phyloP scores from a whole-genome alignment of 106 monocot species.

The Hemerocallis citrina region DNA sequence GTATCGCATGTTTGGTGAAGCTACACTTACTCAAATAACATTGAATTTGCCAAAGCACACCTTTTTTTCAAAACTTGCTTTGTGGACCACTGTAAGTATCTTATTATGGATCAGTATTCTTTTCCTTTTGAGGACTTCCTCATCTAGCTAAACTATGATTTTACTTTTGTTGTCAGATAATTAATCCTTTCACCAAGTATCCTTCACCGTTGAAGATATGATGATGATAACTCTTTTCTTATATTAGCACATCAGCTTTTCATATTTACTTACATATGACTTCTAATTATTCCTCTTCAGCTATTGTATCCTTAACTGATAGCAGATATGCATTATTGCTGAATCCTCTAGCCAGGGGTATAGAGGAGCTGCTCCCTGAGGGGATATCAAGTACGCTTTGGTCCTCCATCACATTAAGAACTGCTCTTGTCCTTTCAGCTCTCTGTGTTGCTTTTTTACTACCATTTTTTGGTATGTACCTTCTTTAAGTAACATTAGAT shows the following conservation, averaged over 20 bases:
- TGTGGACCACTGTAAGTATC: slow-evolving; percentile 72
- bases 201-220: slow-evolving; percentile 30
- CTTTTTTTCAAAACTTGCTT: slow-evolving; percentile 60
- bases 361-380: slow-evolving; percentile 75
- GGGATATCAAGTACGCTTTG: slow-evolving; percentile 14
- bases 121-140: neutral
- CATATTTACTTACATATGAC: neutral
- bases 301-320: slow-evolving; percentile 32
- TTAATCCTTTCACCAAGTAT: slow-evolving; percentile 97
- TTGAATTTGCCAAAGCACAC: slow-evolving; percentile 73
- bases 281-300: neutral
- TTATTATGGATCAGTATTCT: neutral
- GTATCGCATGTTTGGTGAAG: slow-evolving; percentile 84
- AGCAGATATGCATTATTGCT: slow-evolving; percentile 77
- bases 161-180: slow-evolving; percentile 47
- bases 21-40: slow-evolving; percentile 76
- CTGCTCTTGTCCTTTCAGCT: slow-evolving; percentile 63
- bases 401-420: slow-evolving; percentile 54
- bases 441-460: slow-evolving; percentile 75
- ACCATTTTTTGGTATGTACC: slow-evolving; percentile 75
- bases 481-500: neutral
- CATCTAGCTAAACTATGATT: neutral
- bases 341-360: slow-evolving; percentile 73
- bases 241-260: neutral
- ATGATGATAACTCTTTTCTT: neutral